Evolutionary conservation across 768 basidiomycete genomes (phyloP), one percentile per base, ranked within the genome.

Genomic region (Podaxis rugospora): DNA sequence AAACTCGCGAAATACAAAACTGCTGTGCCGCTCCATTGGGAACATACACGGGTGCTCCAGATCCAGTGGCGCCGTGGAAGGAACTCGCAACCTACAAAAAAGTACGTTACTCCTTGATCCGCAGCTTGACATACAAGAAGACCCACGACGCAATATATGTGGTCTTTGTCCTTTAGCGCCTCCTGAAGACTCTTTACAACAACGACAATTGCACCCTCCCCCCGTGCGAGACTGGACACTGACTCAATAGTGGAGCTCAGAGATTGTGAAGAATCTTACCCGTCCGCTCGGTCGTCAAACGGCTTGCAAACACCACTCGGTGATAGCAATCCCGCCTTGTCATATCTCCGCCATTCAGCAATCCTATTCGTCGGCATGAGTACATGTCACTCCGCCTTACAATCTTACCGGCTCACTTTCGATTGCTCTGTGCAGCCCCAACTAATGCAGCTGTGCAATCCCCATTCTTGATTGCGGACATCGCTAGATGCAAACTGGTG

Each of bases 371-470:
- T 39, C 5, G 7, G 46, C 32, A 32, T n/a, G 63, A 54, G 7
- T 2, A 59, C 23, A 21, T 21, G 51, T 60, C 32, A 42, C 40
- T 46, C 61, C 58, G 10, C 9, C 40, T 50, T 44, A 35, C 44
- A 25, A 47, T 18, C 32, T 27, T 32, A 51, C 32, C 35, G 32
- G 67, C 67, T 57, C 54, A 76, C 80, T 77, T 64, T 44, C 71
- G 69, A 64, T 80, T 78, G n/a, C 77, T 56, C 55, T 80, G 80
- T 62, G 72, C 71, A 18, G 79, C 77, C 7, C 73, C 78, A 28
- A 84, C 75, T 6, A 84, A 70, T 0, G 82, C 82, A 3, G 78
- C 74, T 27, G 80, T 75, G 35, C 81, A 75, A 44, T 83, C 82
- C 1, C 80, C 80, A 35, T 66, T 68, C 21, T 68, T 68, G 4